Evolutionary conservation across 768 basidiomycete species (phyloP), one percentile per base, ranked within the genome.

Genomic region (Pulveroboletus sp.): DNA sequence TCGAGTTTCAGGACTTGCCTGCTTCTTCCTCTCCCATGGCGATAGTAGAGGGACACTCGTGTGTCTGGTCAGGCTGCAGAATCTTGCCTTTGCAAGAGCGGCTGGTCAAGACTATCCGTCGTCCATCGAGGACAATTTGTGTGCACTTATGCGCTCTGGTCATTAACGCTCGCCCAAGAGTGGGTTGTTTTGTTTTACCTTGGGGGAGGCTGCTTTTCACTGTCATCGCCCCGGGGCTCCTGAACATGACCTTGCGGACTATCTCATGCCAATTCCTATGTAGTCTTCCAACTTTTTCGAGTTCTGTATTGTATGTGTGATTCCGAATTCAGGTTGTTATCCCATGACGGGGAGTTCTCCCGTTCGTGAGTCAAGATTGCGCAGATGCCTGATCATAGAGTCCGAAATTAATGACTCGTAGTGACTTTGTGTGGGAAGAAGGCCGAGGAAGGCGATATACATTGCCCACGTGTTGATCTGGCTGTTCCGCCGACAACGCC

Each of bases 261-360:
- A 53, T 64, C 55, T 55, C 54, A 42, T 64, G 52, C 54, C 31
- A 60, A 50, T 57, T 23, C 44, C 49, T 63, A 67, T 60, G 63
- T 65, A 62, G 55, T 12, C 38, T 48, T n/a, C n/a, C n/a, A n/a
- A n/a, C n/a, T n/a, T n/a, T n/a, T n/a, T n/a, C n/a, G n/a, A n/a
- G n/a, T n/a, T n/a, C n/a, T n/a, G n/a, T n/a, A n/a, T n/a, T n/a
- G n/a, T 42, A 32, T 34, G 41, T 42, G 51, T 54, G 45, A 50
- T 37, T 34, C 41, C 46, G 17, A 56, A 47, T 56, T 44, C 29
- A 51, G 39, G 38, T 38, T 26, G 23, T 50, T 13, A n/a, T n/a
- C n/a, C n/a, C n/a, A n/a, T n/a, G n/a, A n/a, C n/a, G n/a, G n/a
- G n/a, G 22, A 26, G 29, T 48, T 55, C 44, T 39, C 53, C 17